Evolutionary conservation across 2,329 filamentous ascomycete species (phyloP), one percentile per base, ranked within the genome.

Genomic region (Aspergillus chevalieri): DNA sequence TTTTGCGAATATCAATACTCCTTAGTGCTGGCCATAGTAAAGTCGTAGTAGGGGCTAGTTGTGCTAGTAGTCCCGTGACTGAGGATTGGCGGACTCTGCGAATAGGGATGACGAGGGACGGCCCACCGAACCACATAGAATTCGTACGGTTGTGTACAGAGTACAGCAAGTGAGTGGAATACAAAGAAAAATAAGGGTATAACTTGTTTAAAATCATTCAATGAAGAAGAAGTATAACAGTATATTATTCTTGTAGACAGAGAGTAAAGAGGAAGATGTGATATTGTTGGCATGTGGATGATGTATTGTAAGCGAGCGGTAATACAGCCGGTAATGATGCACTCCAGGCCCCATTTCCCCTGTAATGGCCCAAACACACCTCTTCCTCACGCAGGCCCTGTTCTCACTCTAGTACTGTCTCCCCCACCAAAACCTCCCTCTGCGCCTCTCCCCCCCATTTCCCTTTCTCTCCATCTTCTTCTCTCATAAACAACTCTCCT

Each of bases 41-140:
- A 30, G 26, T 10, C 10, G 26, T 30, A 30, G 26, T 30, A 36
- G 34, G 34, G 34, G 15, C 34, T 36, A 36, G 26, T 30, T 30
- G 26, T 30, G 26, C 26, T 30, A 30, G 26, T 30, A 30, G 26
- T 30, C 26, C 26, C 26, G 45, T 45, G 50, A 50, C 50, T 59
- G 57, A 57, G 60, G 62, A 65, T 66, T 66, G 65, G 65, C 53
- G 61, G 61, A 53, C 53, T 30, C 26, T 59, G 49, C 56, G 59
- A 62, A 64, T 63, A 65, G 60, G 63, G 65, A 66, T 68, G 64
- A 67, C 64, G 64, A 61, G 61, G 58, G 57, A 53, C 49, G 65
- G 65, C 65, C 66, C 66, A 68, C 66, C 61, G 65, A 69, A 66
- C 65, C 66, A 68, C 65, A 68, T 60, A 65, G 60, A 66, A 64